Percentiles rank a stretch among this genome's conserved stretches.
Conservation (phyloP, 2,329 filamentous ascomycete species). For the Alternaria sp. region DNA sequence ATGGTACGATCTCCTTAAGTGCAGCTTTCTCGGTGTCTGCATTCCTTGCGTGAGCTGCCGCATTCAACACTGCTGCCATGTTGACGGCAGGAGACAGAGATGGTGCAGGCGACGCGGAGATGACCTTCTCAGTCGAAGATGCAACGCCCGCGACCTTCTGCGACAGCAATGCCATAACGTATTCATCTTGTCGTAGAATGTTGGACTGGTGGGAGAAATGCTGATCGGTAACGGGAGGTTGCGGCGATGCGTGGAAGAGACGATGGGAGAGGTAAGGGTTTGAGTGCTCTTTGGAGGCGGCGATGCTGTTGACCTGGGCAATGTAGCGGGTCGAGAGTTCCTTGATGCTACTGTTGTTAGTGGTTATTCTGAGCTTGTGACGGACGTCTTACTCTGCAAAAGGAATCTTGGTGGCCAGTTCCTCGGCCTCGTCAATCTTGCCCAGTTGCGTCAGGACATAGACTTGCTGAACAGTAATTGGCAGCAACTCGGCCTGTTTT, state of each 20-base stretch:
- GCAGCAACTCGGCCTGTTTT: constrained; percentile 75
- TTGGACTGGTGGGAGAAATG: constrained; percentile 76
- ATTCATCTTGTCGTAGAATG: constrained; percentile 68
- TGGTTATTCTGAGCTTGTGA: constrained; percentile 2
- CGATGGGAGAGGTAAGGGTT: constrained; percentile 77
- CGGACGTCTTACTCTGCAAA: constrained; percentile 63
- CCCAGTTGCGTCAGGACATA: constrained; percentile 75
- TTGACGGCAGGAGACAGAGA: constrained; percentile 62
- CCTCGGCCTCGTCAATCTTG: constrained; percentile 69
- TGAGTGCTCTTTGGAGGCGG: constrained; percentile 54
- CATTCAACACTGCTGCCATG: constrained; percentile 70
- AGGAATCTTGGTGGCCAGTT: constrained; percentile 69
- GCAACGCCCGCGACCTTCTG: constrained; percentile 74
- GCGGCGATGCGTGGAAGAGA: constrained; percentile 63
- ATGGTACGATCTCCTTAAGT: constrained; percentile 72
- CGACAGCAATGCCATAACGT: constrained; percentile 70
- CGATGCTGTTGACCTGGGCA: constrained; percentile 70
- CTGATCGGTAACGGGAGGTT: constrained; percentile 65
- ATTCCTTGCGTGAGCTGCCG: constrained; percentile 75
- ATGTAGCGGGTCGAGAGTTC: constrained; percentile 73
- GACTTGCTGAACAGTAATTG: constrained; percentile 78
- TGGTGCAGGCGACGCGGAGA: constrained; percentile 55
- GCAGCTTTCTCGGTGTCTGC: constrained; percentile 68
- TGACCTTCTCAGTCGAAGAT: constrained; percentile 60
- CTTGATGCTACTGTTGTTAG: constrained; percentile 61